Conservation (phyloP, 305 asterid genomes). For the Salvia sclarea region DNA sequence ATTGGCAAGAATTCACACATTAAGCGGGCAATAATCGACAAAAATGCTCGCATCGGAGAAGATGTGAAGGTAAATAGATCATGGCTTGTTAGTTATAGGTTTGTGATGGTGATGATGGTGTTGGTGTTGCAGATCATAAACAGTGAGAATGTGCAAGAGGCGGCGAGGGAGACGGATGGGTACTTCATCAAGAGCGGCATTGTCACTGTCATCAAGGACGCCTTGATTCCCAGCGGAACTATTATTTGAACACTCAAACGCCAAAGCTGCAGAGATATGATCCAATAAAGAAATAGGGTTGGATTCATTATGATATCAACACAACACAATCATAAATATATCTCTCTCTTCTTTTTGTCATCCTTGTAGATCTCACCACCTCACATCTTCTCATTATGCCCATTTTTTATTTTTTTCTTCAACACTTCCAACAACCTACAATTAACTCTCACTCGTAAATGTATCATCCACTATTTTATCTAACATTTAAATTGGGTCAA, state of each 20-base stretch:
- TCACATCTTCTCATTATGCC: too few species aligned
- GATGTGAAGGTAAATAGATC: constrained; percentile 46
- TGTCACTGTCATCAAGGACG: constrained; percentile 62
- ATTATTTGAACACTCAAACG: constrained; percentile 33
- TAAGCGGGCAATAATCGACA: constrained; percentile 69
- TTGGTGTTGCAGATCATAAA: constrained; percentile 48
- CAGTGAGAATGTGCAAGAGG: constrained; percentile 57
- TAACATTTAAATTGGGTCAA: too few species aligned
- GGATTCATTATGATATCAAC: background rate
- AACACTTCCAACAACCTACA: background rate
- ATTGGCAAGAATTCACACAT: constrained; percentile 60
- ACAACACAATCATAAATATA: background rate
- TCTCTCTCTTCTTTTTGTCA: background rate
- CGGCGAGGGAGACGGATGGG: constrained; percentile 71
- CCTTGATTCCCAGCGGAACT: constrained; percentile 58
- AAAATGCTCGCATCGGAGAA: constrained; percentile 65
- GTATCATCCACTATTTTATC: too few species aligned
- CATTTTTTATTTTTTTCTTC: background rate
- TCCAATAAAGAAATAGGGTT: background rate
- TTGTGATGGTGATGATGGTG: background rate
- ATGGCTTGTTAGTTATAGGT: background rate
- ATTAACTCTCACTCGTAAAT: too few species aligned
- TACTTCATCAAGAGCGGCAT: constrained; percentile 74
- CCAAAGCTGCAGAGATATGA: background rate
- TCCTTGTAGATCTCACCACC: background rate